Evolutionary conservation across 2,329 filamentous ascomycete genomes (phyloP).

Genomic region (Xylariaceae sp.): DNA sequence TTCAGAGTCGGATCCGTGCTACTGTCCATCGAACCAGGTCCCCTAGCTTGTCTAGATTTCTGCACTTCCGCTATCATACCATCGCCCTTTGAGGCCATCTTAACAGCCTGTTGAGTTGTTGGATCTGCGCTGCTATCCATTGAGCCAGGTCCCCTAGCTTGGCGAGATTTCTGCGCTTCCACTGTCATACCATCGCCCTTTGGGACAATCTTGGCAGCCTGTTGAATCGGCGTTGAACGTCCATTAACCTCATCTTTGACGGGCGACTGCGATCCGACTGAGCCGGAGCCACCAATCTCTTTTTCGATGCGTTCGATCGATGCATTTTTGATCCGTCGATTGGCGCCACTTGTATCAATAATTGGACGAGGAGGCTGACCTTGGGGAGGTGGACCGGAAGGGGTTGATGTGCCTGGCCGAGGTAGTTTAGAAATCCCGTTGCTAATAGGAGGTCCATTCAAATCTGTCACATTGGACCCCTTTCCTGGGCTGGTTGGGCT

Average conservation of each 20-base stretch:
- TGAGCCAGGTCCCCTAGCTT: constrained; percentile 51
- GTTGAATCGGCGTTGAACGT: constrained; percentile 60
- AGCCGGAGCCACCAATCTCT: constrained; percentile 32
- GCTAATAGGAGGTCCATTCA: constrained; percentile 32
- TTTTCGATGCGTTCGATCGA: constrained; percentile 45
- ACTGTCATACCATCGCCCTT: constrained; percentile 34
- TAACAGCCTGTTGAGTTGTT: too few relatives aligned
- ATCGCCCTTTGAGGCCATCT: constrained; percentile 37
- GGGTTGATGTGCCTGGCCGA: constrained; percentile 36
- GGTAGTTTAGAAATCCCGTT: constrained; percentile 37
- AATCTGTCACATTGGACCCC: constrained; percentile 40
- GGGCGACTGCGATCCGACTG: constrained; percentile 43
- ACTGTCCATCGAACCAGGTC: constrained; percentile 66
- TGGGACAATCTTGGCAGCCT: constrained; percentile 32
- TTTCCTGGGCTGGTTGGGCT: constrained; percentile 38
- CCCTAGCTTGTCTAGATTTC: constrained; percentile 51
- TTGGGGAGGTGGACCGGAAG: constrained; percentile 51
- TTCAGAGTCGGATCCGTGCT: constrained; percentile 54
- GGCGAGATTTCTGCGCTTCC: constrained; percentile 43
- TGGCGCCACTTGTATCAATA: constrained; percentile 36
- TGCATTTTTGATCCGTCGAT: constrained; percentile 43
- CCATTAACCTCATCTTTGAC: constrained; percentile 55
- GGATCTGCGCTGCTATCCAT: constrained; percentile 65
- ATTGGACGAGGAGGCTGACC: constrained; percentile 51
- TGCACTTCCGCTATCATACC: constrained; percentile 32